Conservation (phyloP, 345 rosid genomes). For the Dipteronia sinensis region DNA sequence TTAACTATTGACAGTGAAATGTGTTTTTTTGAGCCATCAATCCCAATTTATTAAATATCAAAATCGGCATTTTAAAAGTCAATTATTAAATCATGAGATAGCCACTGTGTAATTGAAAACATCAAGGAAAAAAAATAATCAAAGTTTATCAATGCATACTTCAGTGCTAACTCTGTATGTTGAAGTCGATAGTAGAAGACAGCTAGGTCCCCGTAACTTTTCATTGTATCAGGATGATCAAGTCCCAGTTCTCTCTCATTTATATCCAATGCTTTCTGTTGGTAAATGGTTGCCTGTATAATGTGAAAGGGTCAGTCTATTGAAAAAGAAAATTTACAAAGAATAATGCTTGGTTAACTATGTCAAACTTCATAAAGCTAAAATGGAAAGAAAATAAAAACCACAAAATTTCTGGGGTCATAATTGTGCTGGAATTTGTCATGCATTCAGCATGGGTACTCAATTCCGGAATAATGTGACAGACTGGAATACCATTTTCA, state of each 20-base stretch:
- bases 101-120: constrained; percentile 2
- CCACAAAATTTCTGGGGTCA: neutral
- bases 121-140: constrained; percentile 13
- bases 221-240: constrained; percentile 99
- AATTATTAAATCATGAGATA: constrained; percentile 1
- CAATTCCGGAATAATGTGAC: too few relatives aligned
- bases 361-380: neutral
- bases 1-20: neutral
- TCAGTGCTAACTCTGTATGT: constrained; percentile 93
- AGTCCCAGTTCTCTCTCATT: constrained; percentile 99
- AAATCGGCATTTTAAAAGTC: constrained; percentile 1
- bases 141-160: constrained; percentile 55
- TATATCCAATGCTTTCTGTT: constrained; percentile 94
- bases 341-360: neutral
- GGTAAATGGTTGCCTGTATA: constrained; percentile 90
- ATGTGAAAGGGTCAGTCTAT: constrained; percentile 26
- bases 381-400: neutral
- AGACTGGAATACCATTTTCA: neutral
- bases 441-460: neutral
- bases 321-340: neutral
- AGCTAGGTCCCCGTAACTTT: constrained; percentile 96
- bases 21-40: neutral
- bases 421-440: neutral
- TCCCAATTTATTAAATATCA: neutral
- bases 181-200: constrained; percentile 99